Base-by-base conservation (phyloP, 768 basidiomycete species). In the Rhodosporidiobolus sp. region DNA sequence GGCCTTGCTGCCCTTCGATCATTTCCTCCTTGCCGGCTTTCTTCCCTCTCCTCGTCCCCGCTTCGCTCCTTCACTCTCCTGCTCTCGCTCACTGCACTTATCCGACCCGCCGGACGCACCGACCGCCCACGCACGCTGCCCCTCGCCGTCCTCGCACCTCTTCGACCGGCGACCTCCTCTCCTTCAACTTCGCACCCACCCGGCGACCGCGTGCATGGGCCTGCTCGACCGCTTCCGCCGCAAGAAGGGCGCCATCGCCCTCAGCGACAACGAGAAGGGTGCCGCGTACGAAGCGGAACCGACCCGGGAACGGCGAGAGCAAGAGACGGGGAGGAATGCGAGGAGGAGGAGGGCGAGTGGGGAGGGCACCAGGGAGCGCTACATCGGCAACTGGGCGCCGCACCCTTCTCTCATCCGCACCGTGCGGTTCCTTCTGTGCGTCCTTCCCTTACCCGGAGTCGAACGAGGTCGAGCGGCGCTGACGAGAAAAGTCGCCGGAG, bases 301-400 rank as follows among this genome's bases (percentile, higher is more conserved):
- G 32, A 65, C 66, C 0, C 55, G 72, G 26, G 63, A 45, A 19
- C 22, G 4, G 17, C 26, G 38, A 43, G 16, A 20, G 38, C 17
- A 22, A 10, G 7, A 26, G 16, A 22, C 20, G 12, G 34, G 28
- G 14, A 35, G 30, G 50, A 17, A 48, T 43, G 9, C 9, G 59
- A 24, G 32, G 4, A 35, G 32, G 19, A 24, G 55, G 24, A 30
- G 35, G 16, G 38, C 38, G 8, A 14, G 38, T 14, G 38, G 14
- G 14, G 38, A 7, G 5, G 35, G 38, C 17, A 32, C 50, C n/a
- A 49, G 50, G 32, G 30, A 59, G 22, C 56, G 62, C 6, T 30
- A 64, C 22, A 45, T 73, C 1, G 67, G 72, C 12, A 52, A 49
- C 32, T 73, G 58, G 58, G 72, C 72, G 17, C 72, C 72, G 24